Base-by-base conservation (phyloP, 495 filamentous ascomycete genomes). In the Aspergillus cristatus region DNA sequence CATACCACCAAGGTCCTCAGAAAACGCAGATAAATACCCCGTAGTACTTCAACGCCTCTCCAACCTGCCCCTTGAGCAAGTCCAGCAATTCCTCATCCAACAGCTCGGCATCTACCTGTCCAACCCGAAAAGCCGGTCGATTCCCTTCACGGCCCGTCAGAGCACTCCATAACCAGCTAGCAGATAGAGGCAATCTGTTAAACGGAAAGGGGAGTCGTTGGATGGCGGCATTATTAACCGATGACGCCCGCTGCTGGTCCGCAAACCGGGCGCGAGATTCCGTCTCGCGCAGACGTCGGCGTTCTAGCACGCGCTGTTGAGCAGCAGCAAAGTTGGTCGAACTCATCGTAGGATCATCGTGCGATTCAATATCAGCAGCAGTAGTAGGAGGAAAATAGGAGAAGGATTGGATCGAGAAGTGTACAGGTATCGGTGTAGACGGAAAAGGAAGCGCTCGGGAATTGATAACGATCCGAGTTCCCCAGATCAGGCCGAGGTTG, bases 21-120 rank as follows among this genome's bases (percentile, higher is more conserved):
- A 37, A 30, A 8, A 45, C 2, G 18, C 3, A 8, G 28, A 13
- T 41, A 29, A 26, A 55, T 53, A 81, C 78, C 28, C 83, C 83
- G 35, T 84, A 84, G 50, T 90, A 94, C 55, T 89, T 93, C 34
- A 97, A 61, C 6, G 82, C 91, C 38, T 95, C 85, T 37, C 84
- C 84, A 11, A 89, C 83, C 54, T 99, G 91, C 15, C 76, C 79
- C 48, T 84, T 86, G 38, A 99, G 63, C 48, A 97, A 67, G 15
- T 79, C 76, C 8, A 97, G 72, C 32, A 99, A 70, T 61, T 99
- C 91, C 53, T 96, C 88, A 57, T 99, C 91, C 28, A 99, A 65
- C 22, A 99, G 63, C 54, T 97, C 93, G 16, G 91, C 89, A 58
- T 99, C 91, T 17, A 99, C 84, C 67, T 99, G 91, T 6, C 90